Percentiles rank a stretch among this genome's conserved stretches.
Evolutionary conservation across 1,139 yeast species (phyloP).

Genomic region (Tardiomyces depauwii): DNA sequence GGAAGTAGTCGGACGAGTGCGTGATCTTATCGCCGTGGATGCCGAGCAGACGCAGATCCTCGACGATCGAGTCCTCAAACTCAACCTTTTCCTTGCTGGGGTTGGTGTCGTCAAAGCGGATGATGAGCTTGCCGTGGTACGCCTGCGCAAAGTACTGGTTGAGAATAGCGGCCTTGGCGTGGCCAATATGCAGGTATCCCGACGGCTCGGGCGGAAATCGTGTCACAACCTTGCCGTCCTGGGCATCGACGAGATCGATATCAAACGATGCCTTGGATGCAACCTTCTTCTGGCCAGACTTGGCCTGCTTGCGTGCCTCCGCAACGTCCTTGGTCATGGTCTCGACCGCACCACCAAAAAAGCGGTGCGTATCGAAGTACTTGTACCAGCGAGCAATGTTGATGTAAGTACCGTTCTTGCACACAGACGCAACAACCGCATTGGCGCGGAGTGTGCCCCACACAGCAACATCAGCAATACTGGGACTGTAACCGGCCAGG

Average conservation of each 20-base stretch:
- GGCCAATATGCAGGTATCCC: conserved; percentile 95
- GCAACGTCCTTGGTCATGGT: conserved; percentile 52
- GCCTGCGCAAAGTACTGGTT: conserved; percentile 92
- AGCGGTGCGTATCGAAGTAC: conserved; percentile 53
- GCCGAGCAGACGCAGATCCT: conserved; percentile 80
- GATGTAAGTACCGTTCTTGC: conserved; percentile 72
- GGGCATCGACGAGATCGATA: conserved; percentile 83
- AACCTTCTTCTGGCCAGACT: conserved; percentile 44
- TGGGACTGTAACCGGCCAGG: conserved; percentile 51
- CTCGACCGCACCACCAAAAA: conserved; percentile 63
- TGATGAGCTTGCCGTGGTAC: conserved; percentile 87
- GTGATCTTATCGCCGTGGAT: conserved; percentile 82
- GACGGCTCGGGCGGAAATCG: conserved; percentile 93
- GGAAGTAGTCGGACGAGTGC: conserved; percentile 87
- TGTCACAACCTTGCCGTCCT: conserved; percentile 87
- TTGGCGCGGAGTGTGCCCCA: conserved; percentile 95
- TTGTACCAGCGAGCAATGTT: conserved; percentile 93
- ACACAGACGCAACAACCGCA: conserved; percentile 81
- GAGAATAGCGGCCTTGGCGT: conserved; percentile 92
- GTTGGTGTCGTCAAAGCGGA: conserved; percentile 95
- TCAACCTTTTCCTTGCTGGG: conserved; percentile 91
- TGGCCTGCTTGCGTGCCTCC: conserved; percentile 64
- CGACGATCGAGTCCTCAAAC: conserved; percentile 84
- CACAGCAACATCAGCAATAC: conserved; percentile 73
- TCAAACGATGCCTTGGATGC: conserved; percentile 68